These are phyloP conservation scores for Fusarium bulbicola DNA, from an alignment of 2,329 filamentous ascomycete genomes.

Conservation along the genomic window DNA sequence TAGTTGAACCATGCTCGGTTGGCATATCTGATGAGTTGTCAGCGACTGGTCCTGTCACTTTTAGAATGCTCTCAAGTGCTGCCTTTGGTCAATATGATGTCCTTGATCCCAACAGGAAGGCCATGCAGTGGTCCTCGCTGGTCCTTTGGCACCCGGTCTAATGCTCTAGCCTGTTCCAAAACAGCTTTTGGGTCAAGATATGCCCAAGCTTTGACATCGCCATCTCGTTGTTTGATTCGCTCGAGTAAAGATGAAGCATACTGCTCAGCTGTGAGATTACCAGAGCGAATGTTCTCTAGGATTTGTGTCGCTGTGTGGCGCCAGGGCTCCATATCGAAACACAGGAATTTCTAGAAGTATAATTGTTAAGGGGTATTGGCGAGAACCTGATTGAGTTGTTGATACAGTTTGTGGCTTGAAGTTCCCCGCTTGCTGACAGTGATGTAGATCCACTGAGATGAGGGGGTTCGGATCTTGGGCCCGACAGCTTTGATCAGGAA, in stretches of 20 bases:
- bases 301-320: constrained; percentile 54
- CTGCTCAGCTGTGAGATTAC: constrained; percentile 57
- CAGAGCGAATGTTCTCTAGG: constrained; percentile 48
- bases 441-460: not conserved
- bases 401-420: not conserved
- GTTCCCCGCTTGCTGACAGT: constrained; percentile 11
- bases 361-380: rapidly evolving
- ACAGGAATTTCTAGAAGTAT: rapidly evolving
- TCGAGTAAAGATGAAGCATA: constrained; percentile 59
- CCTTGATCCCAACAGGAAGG: constrained; percentile 65
- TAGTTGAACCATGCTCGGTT: constrained; percentile 61
- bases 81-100: constrained; percentile 66
- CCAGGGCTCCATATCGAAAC: not conserved
- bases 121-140: constrained; percentile 66
- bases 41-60: not conserved
- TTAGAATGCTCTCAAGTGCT: constrained; percentile 36
- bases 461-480: not conserved
- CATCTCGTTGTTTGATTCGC: constrained; percentile 55
- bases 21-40: constrained; percentile 57
- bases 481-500: not conserved
- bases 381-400: too few species aligned
- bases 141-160: constrained; percentile 58
- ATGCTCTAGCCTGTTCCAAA: constrained; percentile 56
- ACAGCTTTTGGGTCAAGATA: constrained; percentile 55
- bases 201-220: constrained; percentile 60